These are phyloP conservation scores for Pseudogymnoascus sp. DNA, from an alignment of 2,329 filamentous ascomycete species.

Conservation along the genomic window DNA sequence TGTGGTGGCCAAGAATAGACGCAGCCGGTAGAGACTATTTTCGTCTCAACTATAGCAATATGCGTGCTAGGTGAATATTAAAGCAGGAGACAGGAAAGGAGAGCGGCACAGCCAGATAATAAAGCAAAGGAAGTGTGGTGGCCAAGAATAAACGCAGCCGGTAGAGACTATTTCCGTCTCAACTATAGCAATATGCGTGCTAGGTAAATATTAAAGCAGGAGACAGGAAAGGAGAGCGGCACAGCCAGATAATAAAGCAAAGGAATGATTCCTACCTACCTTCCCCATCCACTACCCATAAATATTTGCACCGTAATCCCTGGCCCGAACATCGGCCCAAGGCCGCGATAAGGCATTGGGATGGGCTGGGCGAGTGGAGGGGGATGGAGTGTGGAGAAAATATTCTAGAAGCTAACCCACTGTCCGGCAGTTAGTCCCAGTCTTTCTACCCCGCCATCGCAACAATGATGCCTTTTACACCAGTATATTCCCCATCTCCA, in stretches of 20 bases:
- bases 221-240: neutral
- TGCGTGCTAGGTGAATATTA: neutral
- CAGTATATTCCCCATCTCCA: neutral
- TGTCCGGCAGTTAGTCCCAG: neutral
- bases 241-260: neutral
- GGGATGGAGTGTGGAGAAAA: neutral
- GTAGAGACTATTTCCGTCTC: neutral
- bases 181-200: neutral
- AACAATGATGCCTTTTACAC: neutral
- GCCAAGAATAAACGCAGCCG: neutral
- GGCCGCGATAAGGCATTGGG: neutral
- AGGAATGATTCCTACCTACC: neutral
- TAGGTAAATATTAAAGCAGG: neutral
- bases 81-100: neutral
- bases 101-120: neutral
- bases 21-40: neutral
- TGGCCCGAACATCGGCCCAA: slow-evolving; percentile 1
- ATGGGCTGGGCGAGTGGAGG: neutral
- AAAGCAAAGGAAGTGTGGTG: no score
- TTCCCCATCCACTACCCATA: neutral
- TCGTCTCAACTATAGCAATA: neutral
- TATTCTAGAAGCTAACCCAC: neutral
- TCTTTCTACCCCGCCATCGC: neutral
- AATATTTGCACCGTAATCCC: neutral
- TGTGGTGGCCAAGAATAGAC: neutral